phyloP scores from a whole-genome alignment of 2,329 filamentous ascomycete genomes.

The Penicillium rolfsii region DNA sequence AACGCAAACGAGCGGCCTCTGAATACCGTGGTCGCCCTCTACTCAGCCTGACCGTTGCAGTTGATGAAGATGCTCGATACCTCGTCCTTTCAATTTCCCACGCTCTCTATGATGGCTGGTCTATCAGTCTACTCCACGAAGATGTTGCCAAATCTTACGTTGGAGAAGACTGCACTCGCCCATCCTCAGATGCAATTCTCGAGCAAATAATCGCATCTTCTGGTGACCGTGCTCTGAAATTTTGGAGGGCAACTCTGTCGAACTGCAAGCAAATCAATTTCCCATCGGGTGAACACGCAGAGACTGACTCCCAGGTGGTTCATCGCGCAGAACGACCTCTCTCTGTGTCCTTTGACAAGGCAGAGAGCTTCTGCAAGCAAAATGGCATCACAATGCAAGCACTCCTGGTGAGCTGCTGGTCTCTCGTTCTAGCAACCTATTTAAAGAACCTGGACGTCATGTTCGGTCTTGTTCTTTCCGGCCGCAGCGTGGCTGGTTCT shows the following conservation, averaged over 20 bases:
- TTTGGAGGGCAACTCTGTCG: constrained; percentile 73
- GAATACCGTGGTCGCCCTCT: constrained; percentile 32
- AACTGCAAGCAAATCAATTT: constrained; percentile 52
- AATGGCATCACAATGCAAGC: constrained; percentile 74
- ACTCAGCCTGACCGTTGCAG: constrained; percentile 43
- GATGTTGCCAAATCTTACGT: constrained; percentile 70
- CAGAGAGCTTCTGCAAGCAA: constrained; percentile 65
- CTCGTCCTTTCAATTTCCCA: constrained; percentile 76
- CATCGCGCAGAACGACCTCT: constrained; percentile 34
- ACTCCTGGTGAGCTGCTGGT: constrained; percentile 76
- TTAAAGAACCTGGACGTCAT: constrained; percentile 70
- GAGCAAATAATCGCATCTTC: constrained; percentile 56
- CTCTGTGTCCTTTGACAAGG: constrained; percentile 41
- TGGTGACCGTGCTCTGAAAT: constrained; percentile 56
- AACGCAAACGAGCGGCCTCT: constrained; percentile 16
- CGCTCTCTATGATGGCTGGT: constrained; percentile 89
- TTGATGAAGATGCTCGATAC: constrained; percentile 41
- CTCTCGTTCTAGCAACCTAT: constrained; percentile 67
- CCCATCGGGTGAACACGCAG: constrained; percentile 32
- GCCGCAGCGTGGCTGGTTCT: constrained; percentile 73
- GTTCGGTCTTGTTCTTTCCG: constrained; percentile 82
- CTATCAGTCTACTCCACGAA: constrained; percentile 71
- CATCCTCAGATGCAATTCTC: constrained; percentile 59
- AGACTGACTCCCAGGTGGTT: constrained; percentile 20
- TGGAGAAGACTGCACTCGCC: constrained; percentile 47